These are phyloP conservation scores for Carex myosuroides DNA, from an alignment of 176 grass and related monocot species.

Conservation along the genomic window DNA sequence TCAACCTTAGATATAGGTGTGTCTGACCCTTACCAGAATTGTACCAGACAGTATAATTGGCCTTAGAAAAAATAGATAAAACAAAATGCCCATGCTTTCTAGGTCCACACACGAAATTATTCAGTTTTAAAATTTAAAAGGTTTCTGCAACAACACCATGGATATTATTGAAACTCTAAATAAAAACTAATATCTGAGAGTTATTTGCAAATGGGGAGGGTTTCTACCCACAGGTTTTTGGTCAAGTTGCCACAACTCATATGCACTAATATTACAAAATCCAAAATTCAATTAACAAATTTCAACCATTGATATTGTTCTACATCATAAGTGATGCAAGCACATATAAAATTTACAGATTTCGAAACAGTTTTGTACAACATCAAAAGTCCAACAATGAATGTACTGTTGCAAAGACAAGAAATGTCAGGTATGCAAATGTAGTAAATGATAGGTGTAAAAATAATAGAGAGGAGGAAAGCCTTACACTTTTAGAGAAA, in stretches of 20 bases:
- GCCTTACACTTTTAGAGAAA: constrained; percentile 92
- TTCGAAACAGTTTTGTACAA: not conserved
- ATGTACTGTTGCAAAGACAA: not conserved
- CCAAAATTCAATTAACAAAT: not conserved
- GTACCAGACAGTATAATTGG: not conserved
- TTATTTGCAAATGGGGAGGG: not conserved
- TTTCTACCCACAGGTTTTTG: not conserved
- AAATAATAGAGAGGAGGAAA: not conserved
- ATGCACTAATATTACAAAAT: constrained; percentile 2
- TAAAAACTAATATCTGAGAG: not conserved
- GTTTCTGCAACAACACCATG: not conserved
- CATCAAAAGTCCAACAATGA: not conserved
- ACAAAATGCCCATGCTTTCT: not conserved
- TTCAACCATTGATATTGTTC: not conserved
- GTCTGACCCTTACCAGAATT: not conserved
- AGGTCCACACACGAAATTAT: not conserved
- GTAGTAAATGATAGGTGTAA: constrained; percentile 7
- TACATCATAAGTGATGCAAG: not conserved
- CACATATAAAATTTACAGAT: not conserved
- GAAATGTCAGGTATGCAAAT: not conserved
- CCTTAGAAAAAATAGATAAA: not conserved
- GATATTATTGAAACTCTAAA: not conserved
- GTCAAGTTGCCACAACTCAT: not conserved
- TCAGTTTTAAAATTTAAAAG: not conserved
- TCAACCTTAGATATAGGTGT: not conserved